phyloP scores from a whole-genome alignment of 2,329 filamentous ascomycete genomes.

The Monosporascus sp. region DNA sequence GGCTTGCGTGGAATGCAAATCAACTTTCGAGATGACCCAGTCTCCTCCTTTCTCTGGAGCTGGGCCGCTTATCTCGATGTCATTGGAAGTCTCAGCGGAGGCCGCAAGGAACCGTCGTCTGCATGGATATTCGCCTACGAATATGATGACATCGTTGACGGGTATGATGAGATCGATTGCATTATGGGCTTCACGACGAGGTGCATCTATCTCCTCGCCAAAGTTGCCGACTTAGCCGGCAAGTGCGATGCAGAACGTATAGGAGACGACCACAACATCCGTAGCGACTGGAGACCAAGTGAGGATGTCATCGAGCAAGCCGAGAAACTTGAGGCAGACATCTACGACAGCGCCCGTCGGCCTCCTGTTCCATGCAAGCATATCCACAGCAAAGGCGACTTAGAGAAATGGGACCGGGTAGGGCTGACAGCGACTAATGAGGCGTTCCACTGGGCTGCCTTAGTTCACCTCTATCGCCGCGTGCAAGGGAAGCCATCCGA shows the following conservation, averaged over 20 bases:
- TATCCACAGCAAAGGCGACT: constrained; percentile 42
- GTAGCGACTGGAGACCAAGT: constrained; percentile 53
- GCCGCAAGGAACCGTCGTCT: constrained; percentile 45
- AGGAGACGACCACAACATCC: constrained; percentile 43
- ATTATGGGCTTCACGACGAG: constrained; percentile 73
- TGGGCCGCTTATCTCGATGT: constrained; percentile 86
- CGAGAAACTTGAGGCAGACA: constrained; percentile 52
- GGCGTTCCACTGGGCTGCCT: constrained; percentile 73
- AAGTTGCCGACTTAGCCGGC: constrained; percentile 66
- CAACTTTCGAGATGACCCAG: constrained; percentile 47
- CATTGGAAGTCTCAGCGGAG: constrained; percentile 65
- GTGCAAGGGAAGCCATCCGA: constrained; percentile 57
- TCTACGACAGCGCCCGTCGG: constrained; percentile 50
- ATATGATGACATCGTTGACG: constrained; percentile 45
- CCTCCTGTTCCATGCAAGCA: constrained; percentile 39
- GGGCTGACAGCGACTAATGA: constrained; percentile 70
- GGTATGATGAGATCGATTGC: constrained; percentile 69
- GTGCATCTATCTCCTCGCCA: constrained; percentile 65
- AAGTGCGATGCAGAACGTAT: constrained; percentile 63
- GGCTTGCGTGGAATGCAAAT: constrained; percentile 46
- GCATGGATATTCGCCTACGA: constrained; percentile 46
- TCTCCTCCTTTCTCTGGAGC: constrained; percentile 69
- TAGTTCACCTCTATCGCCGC: constrained; percentile 70
- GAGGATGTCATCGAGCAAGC: constrained; percentile 51
- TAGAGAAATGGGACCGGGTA: constrained; percentile 51